Evolutionary conservation across 495 filamentous ascomycete genomes (phyloP).

Genomic region (Immersiella caudata): DNA sequence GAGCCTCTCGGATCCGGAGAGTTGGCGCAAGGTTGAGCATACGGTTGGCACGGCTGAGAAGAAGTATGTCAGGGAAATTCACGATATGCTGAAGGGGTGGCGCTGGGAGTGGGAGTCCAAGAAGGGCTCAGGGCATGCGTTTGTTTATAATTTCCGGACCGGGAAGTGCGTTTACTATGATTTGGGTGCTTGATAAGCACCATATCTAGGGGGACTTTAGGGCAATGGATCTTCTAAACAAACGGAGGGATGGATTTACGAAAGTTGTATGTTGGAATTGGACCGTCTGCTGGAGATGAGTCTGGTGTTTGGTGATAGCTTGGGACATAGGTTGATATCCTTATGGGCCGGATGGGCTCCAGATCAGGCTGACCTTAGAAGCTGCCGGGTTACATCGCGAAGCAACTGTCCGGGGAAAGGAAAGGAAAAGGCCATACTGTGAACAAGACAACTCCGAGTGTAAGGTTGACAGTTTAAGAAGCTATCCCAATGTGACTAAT

Average conservation of each 20-base stretch:
- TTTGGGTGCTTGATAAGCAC: slow-evolving; percentile 51
- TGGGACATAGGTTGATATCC: not conserved
- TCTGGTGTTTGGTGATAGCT: not conserved
- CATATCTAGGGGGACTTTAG: not conserved
- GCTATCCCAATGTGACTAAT: too few species aligned
- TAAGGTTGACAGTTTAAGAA: too few species aligned
- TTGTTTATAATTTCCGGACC: slow-evolving; percentile 81
- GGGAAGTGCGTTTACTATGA: slow-evolving; percentile 77
- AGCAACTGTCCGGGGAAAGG: too few species aligned
- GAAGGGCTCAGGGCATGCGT: slow-evolving; percentile 61
- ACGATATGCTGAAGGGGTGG: slow-evolving; percentile 69
- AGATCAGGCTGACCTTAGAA: not conserved
- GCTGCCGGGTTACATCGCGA: not conserved
- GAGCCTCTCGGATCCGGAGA: slow-evolving; percentile 76
- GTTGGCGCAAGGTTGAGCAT: slow-evolving; percentile 83
- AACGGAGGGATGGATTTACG: too few species aligned
- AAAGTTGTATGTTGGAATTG: too few species aligned
- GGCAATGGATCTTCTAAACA: not conserved
- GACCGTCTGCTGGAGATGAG: not conserved
- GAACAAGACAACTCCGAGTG: too few species aligned
- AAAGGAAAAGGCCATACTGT: too few species aligned
- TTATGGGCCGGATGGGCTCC: not conserved
- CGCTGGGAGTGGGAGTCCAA: slow-evolving; percentile 60
- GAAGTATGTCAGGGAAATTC: slow-evolving; percentile 83
- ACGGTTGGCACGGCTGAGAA: slow-evolving; percentile 74